Percentiles rank a stretch among this genome's conserved stretches.
Conservation (phyloP, 2,329 filamentous ascomycete species). For the Hysterium pulicare region DNA sequence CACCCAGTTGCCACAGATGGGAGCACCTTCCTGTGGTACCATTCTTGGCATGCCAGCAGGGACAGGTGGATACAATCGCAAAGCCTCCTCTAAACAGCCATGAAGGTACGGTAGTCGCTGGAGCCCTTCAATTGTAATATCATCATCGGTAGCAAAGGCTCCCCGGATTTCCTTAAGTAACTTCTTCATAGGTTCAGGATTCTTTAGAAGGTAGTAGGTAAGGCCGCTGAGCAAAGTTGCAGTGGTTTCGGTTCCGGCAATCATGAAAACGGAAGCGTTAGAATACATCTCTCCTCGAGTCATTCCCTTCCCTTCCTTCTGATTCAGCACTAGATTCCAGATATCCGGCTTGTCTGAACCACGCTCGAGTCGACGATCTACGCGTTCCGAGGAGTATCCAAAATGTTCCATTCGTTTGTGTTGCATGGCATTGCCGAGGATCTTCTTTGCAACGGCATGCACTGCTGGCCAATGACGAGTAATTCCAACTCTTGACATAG, state of each 20-base stretch:
- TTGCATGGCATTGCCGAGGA: neutral
- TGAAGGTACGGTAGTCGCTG: constrained; percentile 34
- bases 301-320: neutral
- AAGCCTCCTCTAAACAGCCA: constrained; percentile 40
- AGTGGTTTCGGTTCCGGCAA: constrained; percentile 42
- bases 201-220: constrained; percentile 33
- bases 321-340: constrained; percentile 36
- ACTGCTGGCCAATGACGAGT: constrained; percentile 6
- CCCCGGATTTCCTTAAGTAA: constrained; percentile 27
- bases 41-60: constrained; percentile 31
- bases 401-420: constrained; percentile 17
- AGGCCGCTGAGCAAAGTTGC: constrained; percentile 39
- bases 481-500: constrained; percentile 1
- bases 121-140: constrained; percentile 33
- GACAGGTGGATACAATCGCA: constrained; percentile 44
- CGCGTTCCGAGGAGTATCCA: constrained; percentile 15
- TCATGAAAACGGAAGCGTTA: constrained; percentile 17
- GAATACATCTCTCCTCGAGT: constrained; percentile 20
- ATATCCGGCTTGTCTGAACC: constrained; percentile 34
- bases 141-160: constrained; percentile 20
- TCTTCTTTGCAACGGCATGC: neutral
- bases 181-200: constrained; percentile 22
- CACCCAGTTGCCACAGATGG: constrained; percentile 27
- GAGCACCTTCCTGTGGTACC: constrained; percentile 34
- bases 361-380: constrained; percentile 28